These are phyloP conservation scores for Astragalus membranaceus DNA, from an alignment of 306 rosid species.

Conservation along the genomic window DNA sequence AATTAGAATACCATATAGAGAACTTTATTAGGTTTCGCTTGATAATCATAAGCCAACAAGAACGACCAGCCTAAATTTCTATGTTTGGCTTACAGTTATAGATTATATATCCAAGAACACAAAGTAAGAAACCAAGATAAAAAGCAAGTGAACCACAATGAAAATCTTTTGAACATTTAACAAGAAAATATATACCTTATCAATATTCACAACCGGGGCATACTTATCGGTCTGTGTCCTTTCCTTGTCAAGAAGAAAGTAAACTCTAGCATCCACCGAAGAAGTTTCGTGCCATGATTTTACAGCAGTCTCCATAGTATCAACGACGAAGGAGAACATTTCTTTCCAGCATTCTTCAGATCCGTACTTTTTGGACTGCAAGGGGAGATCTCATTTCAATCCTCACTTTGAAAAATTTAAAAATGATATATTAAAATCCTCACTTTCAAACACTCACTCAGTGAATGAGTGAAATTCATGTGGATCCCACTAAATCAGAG, in stretches of 20 bases:
- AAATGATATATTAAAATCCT: conserved; percentile 10
- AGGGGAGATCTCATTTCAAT: conserved; percentile 33
- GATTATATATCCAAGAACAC: not conserved
- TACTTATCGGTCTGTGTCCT: conserved; percentile 77
- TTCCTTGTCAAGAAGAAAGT: conserved; percentile 82
- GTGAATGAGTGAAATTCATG: too few relatives aligned
- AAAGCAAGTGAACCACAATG: conserved; percentile 5
- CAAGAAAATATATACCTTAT: conserved; percentile 56
- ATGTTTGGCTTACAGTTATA: not conserved
- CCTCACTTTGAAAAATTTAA: conserved; percentile 14
- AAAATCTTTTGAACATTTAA: not conserved
- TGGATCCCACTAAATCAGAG: too few relatives aligned
- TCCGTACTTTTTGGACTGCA: conserved; percentile 75
- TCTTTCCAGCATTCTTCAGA: conserved; percentile 75
- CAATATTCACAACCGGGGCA: conserved; percentile 85
- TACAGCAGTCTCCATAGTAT: conserved; percentile 90
- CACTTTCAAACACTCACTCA: too few relatives aligned
- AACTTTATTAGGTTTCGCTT: not conserved
- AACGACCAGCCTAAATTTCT: conserved; percentile 10
- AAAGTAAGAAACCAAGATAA: not conserved
- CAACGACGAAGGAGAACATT: conserved; percentile 66
- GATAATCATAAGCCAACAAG: conserved; percentile 5
- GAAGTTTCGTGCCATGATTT: conserved; percentile 86
- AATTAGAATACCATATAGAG: conserved; percentile 1
- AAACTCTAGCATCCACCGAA: conserved; percentile 78